Conservation (phyloP, 257 asterid genomes). For the Primulina huaijiensis region DNA sequence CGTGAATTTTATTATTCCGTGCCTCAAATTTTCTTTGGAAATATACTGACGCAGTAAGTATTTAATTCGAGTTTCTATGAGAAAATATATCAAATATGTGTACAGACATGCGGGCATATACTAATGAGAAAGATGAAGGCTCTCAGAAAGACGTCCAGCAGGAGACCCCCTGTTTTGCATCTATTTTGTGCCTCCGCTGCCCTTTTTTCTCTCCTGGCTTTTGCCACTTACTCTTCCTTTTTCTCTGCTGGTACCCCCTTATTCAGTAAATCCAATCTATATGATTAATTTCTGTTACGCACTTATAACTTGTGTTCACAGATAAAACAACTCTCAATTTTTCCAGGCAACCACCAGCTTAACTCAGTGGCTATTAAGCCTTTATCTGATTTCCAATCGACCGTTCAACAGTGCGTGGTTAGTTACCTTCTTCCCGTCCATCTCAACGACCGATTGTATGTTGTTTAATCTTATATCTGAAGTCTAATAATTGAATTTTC, state of each 20-base stretch:
- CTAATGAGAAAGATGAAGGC: constrained; percentile 31
- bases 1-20: not conserved
- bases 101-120: not conserved
- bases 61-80: too few relatives aligned
- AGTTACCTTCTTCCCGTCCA: constrained; percentile 18
- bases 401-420: constrained; percentile 89
- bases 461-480: constrained; percentile 15
- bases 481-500: not conserved
- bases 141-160: constrained; percentile 32
- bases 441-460: constrained; percentile 9
- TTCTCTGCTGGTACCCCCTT: constrained; percentile 42
- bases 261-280: not conserved
- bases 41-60: not conserved
- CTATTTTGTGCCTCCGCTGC: constrained; percentile 64
- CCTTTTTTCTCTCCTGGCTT: constrained; percentile 57
- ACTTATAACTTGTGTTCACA: not conserved
- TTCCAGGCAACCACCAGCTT: constrained; percentile 41
- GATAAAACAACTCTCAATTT: not conserved
- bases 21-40: not conserved
- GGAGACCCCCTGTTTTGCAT: constrained; percentile 52
- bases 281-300: not conserved
- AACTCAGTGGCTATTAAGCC: constrained; percentile 38
- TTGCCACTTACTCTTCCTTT: constrained; percentile 53
- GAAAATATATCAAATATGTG: not conserved
- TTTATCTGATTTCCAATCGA: constrained; percentile 69